A percentile compares a stretch with the other conserved stretches of the same genome.
Evolutionary conservation across 2,329 filamentous ascomycete genomes (phyloP).

Genomic region (Aspergillus luchuensis): DNA sequence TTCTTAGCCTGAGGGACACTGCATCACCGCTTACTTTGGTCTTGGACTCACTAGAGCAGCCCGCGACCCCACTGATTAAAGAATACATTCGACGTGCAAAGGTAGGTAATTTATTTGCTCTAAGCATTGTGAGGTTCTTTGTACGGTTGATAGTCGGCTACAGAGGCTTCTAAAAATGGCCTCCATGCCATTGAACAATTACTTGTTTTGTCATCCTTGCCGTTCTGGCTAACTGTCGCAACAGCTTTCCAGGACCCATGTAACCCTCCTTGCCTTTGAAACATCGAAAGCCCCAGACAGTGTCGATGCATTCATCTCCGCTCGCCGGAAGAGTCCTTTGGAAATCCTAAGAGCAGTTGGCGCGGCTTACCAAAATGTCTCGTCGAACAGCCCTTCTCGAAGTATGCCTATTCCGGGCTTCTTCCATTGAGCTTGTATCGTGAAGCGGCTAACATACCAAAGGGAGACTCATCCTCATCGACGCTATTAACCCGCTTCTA

Average conservation of each 20-base stretch:
- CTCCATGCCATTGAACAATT: too few relatives aligned
- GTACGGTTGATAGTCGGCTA: too few relatives aligned
- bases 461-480: slow-evolving; percentile 77
- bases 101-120: slow-evolving; percentile 48
- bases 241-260: slow-evolving; percentile 61
- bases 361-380: slow-evolving; percentile 34
- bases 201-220: background rate
- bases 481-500: slow-evolving; percentile 71
- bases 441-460: slow-evolving; percentile 15
- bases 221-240: background rate
- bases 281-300: slow-evolving; percentile 66
- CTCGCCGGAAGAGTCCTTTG: slow-evolving; percentile 60
- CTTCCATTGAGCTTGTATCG: background rate
- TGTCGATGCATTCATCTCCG: slow-evolving; percentile 68
- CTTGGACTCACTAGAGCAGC: slow-evolving; percentile 82
- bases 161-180: too few relatives aligned
- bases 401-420: slow-evolving; percentile 27
- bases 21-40: slow-evolving; percentile 85
- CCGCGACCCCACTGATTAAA: slow-evolving; percentile 66
- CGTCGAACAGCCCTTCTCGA: slow-evolving; percentile 25
- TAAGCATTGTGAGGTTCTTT: too few relatives aligned
- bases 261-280: slow-evolving; percentile 77
- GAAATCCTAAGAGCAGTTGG: slow-evolving; percentile 63
- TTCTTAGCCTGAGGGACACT: slow-evolving; percentile 75
- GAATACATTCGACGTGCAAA: slow-evolving; percentile 78